Percentiles rank a stretch among this genome's conserved stretches.
These are phyloP conservation scores for Suaeda aralocaspica DNA, from an alignment of 148 eudicot species.

Conservation along the genomic window DNA sequence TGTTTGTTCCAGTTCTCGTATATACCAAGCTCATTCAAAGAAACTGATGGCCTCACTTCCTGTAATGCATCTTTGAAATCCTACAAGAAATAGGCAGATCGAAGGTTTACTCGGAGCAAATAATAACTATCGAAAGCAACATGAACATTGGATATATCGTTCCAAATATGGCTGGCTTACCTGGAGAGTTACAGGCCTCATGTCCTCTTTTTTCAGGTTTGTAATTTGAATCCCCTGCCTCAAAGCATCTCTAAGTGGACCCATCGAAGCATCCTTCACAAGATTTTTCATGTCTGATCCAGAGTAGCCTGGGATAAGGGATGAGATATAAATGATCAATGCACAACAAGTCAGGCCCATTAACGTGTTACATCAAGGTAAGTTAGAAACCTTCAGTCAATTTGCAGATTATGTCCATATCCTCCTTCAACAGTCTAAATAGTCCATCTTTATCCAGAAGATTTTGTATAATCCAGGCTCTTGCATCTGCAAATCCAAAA, in stretches of 20 bases:
- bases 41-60: slow-evolving; percentile 95
- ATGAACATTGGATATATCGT: background rate
- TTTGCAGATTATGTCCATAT: slow-evolving; percentile 60
- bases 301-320: slow-evolving; percentile 62
- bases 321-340: background rate
- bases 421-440: slow-evolving; percentile 75
- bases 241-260: slow-evolving; percentile 92
- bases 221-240: slow-evolving; percentile 75
- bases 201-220: slow-evolving; percentile 80
- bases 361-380: background rate
- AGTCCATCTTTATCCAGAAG: slow-evolving; percentile 83
- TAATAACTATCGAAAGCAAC: background rate
- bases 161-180: slow-evolving; percentile 28
- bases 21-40: slow-evolving; percentile 72
- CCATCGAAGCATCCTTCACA: slow-evolving; percentile 99
- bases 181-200: slow-evolving; percentile 83
- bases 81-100: slow-evolving; percentile 30
- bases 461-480: slow-evolving; percentile 86
- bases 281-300: slow-evolving; percentile 99
- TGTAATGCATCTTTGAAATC: slow-evolving; percentile 84
- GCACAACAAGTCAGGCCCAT: background rate
- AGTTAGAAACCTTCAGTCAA: slow-evolving; percentile 68
- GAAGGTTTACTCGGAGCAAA: background rate
- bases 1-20: slow-evolving; percentile 91
- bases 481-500: slow-evolving; percentile 58